These are phyloP conservation scores for Hirsutella minnesotensis DNA, from an alignment of 2,329 filamentous ascomycete genomes.

Conservation along the genomic window DNA sequence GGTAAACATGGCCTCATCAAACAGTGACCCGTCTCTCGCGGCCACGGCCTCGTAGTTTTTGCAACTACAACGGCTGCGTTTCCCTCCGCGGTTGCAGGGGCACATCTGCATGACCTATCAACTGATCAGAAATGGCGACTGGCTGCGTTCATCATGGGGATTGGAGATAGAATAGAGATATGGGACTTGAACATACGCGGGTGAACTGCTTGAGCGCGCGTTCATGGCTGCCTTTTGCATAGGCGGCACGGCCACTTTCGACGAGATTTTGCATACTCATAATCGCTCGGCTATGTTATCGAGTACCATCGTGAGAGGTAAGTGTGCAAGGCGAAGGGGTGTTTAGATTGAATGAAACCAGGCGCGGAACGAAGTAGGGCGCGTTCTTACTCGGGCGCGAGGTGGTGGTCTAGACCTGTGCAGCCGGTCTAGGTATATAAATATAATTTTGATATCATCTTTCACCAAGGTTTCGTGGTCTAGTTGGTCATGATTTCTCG, in stretches of 20 bases:
- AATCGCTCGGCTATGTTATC: not conserved
- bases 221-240: slow-evolving; percentile 20
- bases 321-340: not conserved
- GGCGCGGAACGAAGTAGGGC: not conserved
- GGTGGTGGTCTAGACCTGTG: not conserved
- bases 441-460: not conserved
- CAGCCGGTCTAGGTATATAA: not conserved
- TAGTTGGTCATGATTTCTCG: slow-evolving; percentile 17
- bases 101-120: slow-evolving; percentile 24
- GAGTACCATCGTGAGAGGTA: not conserved
- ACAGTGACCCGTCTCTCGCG: slow-evolving; percentile 21
- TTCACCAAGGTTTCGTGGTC: slow-evolving; percentile 11
- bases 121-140: not conserved
- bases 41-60: slow-evolving; percentile 26
- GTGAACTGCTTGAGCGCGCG: slow-evolving; percentile 25
- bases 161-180: not conserved
- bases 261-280: slow-evolving; percentile 1
- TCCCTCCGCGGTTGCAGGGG: slow-evolving; percentile 19
- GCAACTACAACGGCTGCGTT: slow-evolving; percentile 24
- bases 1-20: slow-evolving; percentile 28
- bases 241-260: slow-evolving; percentile 9
- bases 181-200: slow-evolving; percentile 11
- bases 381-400: not conserved
- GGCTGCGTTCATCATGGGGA: not conserved
- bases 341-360: not conserved